Conservation (phyloP, 176 grass and related monocot species). For the Aegilops bicornis region DNA sequence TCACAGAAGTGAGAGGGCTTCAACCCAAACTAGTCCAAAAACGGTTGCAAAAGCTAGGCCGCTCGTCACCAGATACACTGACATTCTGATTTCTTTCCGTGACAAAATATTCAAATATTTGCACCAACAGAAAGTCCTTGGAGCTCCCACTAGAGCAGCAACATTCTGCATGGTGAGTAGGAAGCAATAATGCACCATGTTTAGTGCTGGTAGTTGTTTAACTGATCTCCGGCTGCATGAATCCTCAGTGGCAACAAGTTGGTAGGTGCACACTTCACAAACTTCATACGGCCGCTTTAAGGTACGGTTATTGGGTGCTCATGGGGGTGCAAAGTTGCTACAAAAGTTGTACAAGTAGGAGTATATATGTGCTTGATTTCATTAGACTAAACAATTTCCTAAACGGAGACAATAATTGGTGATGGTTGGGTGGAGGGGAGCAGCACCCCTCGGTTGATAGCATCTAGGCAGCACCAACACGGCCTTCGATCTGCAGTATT, state of each 20-base stretch:
- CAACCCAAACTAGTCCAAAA: slow-evolving; percentile 1
- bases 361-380: neutral
- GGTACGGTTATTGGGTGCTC: neutral
- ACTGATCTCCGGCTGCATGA: neutral
- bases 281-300: neutral
- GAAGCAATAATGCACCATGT: slow-evolving; percentile 20
- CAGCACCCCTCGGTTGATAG: slow-evolving; percentile 42
- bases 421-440: slow-evolving; percentile 26
- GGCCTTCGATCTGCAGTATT: neutral
- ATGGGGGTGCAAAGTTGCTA: neutral
- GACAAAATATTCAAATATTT: neutral
- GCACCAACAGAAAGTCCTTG: neutral
- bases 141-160: slow-evolving; percentile 36
- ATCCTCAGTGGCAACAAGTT: neutral
- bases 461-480: slow-evolving; percentile 50
- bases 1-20: neutral
- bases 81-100: neutral
- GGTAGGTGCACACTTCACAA: neutral
- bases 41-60: neutral
- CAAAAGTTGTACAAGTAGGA: neutral
- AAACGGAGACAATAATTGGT: neutral
- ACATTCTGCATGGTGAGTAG: slow-evolving; percentile 39
- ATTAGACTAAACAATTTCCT: neutral
- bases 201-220: slow-evolving; percentile 5
- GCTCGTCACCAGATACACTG: neutral